Percentiles rank a stretch among this genome's conserved stretches.
Evolutionary conservation across 768 basidiomycete genomes (phyloP).

Genomic region (Boletus coccyginus): DNA sequence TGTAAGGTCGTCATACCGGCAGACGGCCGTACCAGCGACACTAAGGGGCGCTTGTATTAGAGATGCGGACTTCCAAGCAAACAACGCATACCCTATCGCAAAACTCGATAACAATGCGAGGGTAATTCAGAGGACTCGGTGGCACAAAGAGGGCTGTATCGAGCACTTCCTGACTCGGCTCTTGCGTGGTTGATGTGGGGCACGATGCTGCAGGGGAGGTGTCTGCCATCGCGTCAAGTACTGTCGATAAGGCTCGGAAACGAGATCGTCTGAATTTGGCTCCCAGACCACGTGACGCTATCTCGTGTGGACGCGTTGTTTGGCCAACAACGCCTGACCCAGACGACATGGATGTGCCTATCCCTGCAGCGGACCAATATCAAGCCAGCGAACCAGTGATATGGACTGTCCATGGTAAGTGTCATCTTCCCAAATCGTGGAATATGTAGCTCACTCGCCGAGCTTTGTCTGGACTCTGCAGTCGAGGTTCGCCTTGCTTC

Average conservation of each 20-base stretch:
- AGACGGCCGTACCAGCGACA: conserved; percentile 71
- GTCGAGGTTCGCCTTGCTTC: conserved; percentile 82
- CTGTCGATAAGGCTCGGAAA: too few relatives aligned
- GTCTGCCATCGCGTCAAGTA: conserved; percentile 24
- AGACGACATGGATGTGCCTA: conserved; percentile 13
- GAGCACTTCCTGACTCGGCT: conserved; percentile 23
- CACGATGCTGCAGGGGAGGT: neutral
- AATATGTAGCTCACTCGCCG: neutral
- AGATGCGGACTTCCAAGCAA: neutral
- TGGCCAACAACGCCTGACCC: conserved; percentile 23
- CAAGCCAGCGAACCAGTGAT: conserved; percentile 17
- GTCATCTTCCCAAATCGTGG: neutral
- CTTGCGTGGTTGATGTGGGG: conserved; percentile 8
- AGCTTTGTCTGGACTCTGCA: conserved; percentile 25
- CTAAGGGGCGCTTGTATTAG: conserved; percentile 34
- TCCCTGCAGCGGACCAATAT: neutral
- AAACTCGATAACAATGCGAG: conserved; percentile 83
- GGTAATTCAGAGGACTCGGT: conserved; percentile 44
- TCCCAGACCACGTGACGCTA: conserved; percentile 32
- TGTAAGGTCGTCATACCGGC: neutral
- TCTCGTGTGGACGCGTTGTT: conserved; percentile 51
- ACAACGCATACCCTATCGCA: conserved; percentile 73
- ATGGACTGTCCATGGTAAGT: conserved; percentile 69
- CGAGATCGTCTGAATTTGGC: neutral
- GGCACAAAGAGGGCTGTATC: conserved; percentile 56